phyloP scores from a whole-genome alignment of 805 yeast genomes.

The Metahyphopichia silvanorum region DNA sequence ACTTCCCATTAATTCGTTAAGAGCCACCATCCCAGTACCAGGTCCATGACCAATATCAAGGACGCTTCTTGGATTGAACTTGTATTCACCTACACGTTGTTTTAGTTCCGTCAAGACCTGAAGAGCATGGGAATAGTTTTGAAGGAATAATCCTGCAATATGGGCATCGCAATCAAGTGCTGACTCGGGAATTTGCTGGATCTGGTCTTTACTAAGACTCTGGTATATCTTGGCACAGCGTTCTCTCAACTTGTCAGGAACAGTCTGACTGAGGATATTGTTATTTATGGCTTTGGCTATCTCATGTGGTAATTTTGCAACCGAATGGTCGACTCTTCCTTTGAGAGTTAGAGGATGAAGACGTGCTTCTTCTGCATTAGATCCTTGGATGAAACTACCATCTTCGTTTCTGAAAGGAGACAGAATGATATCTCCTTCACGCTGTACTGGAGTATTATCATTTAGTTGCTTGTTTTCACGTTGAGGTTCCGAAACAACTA shows the following conservation, averaged over 20 bases:
- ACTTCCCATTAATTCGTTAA: conserved; percentile 76
- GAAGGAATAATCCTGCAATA: conserved; percentile 75
- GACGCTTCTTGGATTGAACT: conserved; percentile 62
- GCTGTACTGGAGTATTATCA: conserved; percentile 1
- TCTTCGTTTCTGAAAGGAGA: conserved; percentile 38
- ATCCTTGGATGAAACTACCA: conserved; percentile 41
- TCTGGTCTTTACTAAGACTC: conserved; percentile 47
- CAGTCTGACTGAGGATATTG: conserved; percentile 55
- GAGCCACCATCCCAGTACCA: conserved; percentile 84
- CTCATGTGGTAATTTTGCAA: conserved; percentile 52
- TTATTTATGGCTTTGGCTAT: conserved; percentile 60
- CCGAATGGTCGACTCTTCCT: conserved; percentile 53
- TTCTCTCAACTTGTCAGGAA: conserved; percentile 63
- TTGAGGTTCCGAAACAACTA: conserved; percentile 18
- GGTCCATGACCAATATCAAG: conserved; percentile 90
- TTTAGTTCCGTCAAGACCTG: conserved; percentile 68
- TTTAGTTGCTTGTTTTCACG: conserved; percentile 6
- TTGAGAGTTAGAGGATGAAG: conserved; percentile 53
- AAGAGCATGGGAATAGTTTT: conserved; percentile 68
- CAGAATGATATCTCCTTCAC: not conserved
- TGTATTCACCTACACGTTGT: conserved; percentile 45
- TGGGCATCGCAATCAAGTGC: conserved; percentile 69
- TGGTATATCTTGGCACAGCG: conserved; percentile 57
- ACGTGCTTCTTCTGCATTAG: conserved; percentile 50
- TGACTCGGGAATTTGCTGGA: conserved; percentile 47